Conservation (phyloP, 768 basidiomycete species). For the Saitozyma podzolica region DNA sequence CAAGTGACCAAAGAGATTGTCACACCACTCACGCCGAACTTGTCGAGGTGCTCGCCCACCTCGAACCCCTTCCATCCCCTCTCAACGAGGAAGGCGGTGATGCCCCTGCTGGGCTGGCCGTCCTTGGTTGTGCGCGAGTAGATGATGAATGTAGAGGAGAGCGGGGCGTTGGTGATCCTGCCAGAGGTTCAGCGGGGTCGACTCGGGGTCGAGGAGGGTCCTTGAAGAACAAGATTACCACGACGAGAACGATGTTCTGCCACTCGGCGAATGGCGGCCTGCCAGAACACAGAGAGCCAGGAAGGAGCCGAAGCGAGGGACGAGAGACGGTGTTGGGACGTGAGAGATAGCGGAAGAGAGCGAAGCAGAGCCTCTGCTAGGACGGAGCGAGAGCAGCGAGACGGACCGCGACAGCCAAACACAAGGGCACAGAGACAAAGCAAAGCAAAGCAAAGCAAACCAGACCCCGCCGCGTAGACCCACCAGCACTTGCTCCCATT, state of each 20-base stretch:
- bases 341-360: too few relatives aligned
- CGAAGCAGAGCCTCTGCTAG: too few relatives aligned
- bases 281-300: not conserved
- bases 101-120: conserved; percentile 73
- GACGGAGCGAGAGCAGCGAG: too few relatives aligned
- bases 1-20: not conserved
- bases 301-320: too few relatives aligned
- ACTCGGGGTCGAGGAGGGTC: not conserved
- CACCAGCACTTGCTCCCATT: conserved; percentile 95
- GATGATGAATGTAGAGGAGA: conserved; percentile 84
- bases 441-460: conserved; percentile 1
- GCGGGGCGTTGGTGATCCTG: conserved; percentile 94
- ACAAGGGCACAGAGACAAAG: not conserved
- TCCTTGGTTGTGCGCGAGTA: conserved; percentile 85
- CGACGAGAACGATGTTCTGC: too few relatives aligned
- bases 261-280: not conserved
- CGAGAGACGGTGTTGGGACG: too few relatives aligned
- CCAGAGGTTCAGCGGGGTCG: conserved; percentile 4
- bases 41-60: conserved; percentile 87
- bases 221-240: too few relatives aligned
- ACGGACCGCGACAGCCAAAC: too few relatives aligned
- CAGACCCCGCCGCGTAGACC: conserved; percentile 39
- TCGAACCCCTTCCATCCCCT: conserved; percentile 60
- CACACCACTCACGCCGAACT: conserved; percentile 64
- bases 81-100: conserved; percentile 89